phyloP scores from a whole-genome alignment of 345 rosid species.

The Pugionium cornutum region DNA sequence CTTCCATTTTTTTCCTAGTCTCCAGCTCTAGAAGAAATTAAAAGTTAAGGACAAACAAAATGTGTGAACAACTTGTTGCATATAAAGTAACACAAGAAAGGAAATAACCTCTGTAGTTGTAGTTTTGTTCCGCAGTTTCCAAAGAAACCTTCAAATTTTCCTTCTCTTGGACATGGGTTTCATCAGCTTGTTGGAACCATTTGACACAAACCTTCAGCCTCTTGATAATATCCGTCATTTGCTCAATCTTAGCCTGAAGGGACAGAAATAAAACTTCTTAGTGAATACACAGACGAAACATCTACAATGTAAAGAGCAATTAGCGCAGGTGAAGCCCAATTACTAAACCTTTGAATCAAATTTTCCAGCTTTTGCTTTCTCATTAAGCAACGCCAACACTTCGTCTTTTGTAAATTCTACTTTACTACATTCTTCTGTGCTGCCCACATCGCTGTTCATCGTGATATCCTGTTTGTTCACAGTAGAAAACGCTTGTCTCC shows the following conservation, averaged over 20 bases:
- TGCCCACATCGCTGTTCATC: slow-evolving; percentile 43
- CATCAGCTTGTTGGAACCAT: slow-evolving; percentile 72
- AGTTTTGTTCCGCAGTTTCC: slow-evolving; percentile 58
- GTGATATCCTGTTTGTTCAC: slow-evolving; percentile 57
- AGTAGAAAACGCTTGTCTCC: slow-evolving; percentile 57
- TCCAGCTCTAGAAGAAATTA: slow-evolving; percentile 50
- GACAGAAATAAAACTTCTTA: not conserved
- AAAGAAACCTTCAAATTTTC: slow-evolving; percentile 55
- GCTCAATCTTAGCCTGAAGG: slow-evolving; percentile 64
- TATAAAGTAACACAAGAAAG: not conserved
- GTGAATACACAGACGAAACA: not conserved
- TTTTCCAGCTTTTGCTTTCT: slow-evolving; percentile 65
- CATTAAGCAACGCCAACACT: slow-evolving; percentile 68
- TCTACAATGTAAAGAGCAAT: not conserved
- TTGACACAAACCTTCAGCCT: slow-evolving; percentile 72
- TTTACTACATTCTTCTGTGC: slow-evolving; percentile 47
- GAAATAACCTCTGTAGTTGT: slow-evolving; percentile 53
- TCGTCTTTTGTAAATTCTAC: slow-evolving; percentile 75
- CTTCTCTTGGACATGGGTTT: slow-evolving; percentile 57
- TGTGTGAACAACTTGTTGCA: not conserved
- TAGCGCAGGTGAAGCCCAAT: not conserved
- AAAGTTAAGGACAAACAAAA: slow-evolving; percentile 3
- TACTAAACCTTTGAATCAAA: slow-evolving; percentile 73
- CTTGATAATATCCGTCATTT: slow-evolving; percentile 53
- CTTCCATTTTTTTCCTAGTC: slow-evolving; percentile 58